Percentiles rank a stretch among this genome's conserved stretches.
Conservation (phyloP, 2,329 filamentous ascomycete genomes). For the Colletotrichum sp. region DNA sequence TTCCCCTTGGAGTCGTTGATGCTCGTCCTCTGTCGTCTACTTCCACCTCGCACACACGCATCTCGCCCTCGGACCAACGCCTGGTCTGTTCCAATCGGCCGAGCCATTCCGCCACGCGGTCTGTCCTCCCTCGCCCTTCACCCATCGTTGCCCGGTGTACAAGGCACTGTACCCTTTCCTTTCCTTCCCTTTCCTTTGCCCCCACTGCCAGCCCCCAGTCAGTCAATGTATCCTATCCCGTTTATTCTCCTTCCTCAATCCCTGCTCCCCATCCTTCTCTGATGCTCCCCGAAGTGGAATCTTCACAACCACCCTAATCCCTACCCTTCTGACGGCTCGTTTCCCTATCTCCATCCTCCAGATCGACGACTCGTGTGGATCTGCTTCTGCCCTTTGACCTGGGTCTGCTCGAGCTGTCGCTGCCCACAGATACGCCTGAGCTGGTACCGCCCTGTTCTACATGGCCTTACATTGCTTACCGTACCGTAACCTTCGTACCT, state of each 20-base stretch:
- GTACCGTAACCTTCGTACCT: not conserved
- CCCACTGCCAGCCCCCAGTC: not conserved
- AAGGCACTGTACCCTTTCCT: not conserved
- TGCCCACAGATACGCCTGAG: slow-evolving; percentile 16
- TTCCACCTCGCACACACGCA: not conserved
- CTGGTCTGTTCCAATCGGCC: slow-evolving; percentile 7
- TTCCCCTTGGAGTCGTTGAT: not conserved
- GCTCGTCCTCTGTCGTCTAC: not conserved
- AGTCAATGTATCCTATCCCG: not conserved
- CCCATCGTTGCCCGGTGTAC: not conserved
- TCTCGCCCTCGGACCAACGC: slow-evolving; percentile 4
- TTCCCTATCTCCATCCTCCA: not conserved
- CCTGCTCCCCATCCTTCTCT: not conserved
- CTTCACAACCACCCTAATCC: not conserved
- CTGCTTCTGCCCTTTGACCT: not conserved
- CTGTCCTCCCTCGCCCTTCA: not conserved
- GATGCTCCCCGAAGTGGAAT: not conserved
- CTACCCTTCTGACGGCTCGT: not conserved
- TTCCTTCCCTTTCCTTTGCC: not conserved
- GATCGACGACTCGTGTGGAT: not conserved
- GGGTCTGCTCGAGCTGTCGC: not conserved
- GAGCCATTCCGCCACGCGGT: not conserved
- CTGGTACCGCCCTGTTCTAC: not conserved
- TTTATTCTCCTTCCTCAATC: not conserved
- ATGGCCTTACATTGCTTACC: not conserved